Evolutionary conservation across 768 basidiomycete species (phyloP).

Genomic region (Macrocybe gigantea): DNA sequence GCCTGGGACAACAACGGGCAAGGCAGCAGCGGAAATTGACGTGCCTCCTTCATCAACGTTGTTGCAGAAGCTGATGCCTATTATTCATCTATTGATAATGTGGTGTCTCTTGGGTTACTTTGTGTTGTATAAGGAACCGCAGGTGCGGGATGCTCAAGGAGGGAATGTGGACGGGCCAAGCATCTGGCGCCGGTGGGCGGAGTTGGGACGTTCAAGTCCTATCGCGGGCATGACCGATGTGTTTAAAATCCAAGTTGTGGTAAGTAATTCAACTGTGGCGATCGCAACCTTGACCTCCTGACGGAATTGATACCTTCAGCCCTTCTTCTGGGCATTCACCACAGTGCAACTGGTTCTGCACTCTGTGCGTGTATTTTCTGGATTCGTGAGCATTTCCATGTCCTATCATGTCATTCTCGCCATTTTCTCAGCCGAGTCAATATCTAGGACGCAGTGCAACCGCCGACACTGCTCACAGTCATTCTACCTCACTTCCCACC

Average conservation of each 20-base stretch:
- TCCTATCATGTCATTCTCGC: background rate
- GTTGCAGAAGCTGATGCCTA: constrained; percentile 56
- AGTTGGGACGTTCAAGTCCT: constrained; percentile 36
- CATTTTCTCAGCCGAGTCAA: background rate
- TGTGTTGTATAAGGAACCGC: constrained; percentile 60
- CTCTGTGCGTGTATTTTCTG: constrained; percentile 64
- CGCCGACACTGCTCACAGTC: constrained; percentile 52
- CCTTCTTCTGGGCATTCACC: constrained; percentile 80
- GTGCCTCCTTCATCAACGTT: constrained; percentile 26
- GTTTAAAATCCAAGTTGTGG: constrained; percentile 50
- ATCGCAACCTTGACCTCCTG: background rate
- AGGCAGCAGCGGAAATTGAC: constrained; percentile 13
- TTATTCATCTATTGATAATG: constrained; percentile 59
- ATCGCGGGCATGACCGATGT: constrained; percentile 20
- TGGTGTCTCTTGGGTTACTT: constrained; percentile 67
- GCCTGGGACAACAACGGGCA: constrained; percentile 17
- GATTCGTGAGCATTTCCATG: constrained; percentile 43
- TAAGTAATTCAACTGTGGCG: constrained; percentile 24
- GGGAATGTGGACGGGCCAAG: constrained; percentile 21
- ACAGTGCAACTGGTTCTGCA: constrained; percentile 68
- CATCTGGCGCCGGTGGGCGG: constrained; percentile 61
- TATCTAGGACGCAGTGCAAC: constrained; percentile 49
- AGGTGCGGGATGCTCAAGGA: constrained; percentile 32
- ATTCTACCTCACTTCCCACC: constrained; percentile 63
- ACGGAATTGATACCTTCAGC: constrained; percentile 30